phyloP scores from a whole-genome alignment of 805 yeast species.

The Yarrowia sp. region DNA sequence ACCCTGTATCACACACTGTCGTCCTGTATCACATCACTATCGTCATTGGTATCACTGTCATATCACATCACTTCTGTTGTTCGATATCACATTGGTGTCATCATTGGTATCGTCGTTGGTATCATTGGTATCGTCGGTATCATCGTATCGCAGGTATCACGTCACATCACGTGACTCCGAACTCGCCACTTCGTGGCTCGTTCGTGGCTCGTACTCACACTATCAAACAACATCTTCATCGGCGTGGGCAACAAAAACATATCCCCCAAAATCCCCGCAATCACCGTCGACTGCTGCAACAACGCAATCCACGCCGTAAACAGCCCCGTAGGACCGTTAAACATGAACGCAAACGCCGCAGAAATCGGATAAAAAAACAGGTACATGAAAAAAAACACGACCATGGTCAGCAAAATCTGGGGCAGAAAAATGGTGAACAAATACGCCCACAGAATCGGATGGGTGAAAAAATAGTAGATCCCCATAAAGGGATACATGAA shows the following conservation, averaged over 20 bases:
- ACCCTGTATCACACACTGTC: no score
- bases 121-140: neutral
- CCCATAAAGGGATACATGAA: conserved; percentile 44
- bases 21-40: no score
- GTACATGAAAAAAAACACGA: conserved; percentile 43
- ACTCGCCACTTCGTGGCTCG: no score
- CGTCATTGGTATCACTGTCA: neutral
- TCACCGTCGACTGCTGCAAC: conserved; percentile 45
- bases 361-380: conserved; percentile 47
- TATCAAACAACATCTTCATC: conserved; percentile 49
- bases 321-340: conserved; percentile 54
- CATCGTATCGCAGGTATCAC: neutral
- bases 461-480: conserved; percentile 42
- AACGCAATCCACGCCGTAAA: conserved; percentile 48
- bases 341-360: conserved; percentile 44
- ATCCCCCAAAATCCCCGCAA: conserved; percentile 47
- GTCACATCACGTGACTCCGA: no score
- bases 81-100: no score
- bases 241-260: conserved; percentile 49
- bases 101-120: neutral
- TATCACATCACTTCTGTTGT: neutral
- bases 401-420: conserved; percentile 43
- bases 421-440: conserved; percentile 48
- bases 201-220: conserved; percentile 38
- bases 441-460: conserved; percentile 49